phyloP scores from a whole-genome alignment of 192 early-diverging fungal species.

The Umbelopsis ramanniana region DNA sequence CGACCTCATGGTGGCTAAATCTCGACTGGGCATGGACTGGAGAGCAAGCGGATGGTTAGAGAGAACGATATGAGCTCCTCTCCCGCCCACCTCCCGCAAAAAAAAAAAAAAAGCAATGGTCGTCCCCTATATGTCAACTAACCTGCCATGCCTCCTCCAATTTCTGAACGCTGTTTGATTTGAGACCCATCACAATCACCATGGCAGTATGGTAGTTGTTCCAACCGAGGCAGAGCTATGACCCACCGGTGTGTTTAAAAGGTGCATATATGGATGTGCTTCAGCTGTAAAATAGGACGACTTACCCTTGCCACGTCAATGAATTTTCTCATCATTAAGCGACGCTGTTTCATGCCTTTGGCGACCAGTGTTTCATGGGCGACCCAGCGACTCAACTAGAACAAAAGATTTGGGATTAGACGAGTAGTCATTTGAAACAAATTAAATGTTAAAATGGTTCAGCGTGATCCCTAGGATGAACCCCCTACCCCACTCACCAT shows the following conservation, averaged over 20 bases:
- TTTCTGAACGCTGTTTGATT: conserved; percentile 57
- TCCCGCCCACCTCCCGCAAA: too few species aligned
- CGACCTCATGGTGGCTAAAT: conserved; percentile 45
- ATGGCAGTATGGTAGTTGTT: conserved; percentile 74
- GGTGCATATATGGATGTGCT: not conserved
- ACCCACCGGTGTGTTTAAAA: not conserved
- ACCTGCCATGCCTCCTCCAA: conserved; percentile 44
- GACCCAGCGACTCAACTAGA: conserved; percentile 43
- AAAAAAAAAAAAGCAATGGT: too few species aligned
- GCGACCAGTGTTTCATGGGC: conserved; percentile 30
- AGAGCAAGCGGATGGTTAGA: not conserved
- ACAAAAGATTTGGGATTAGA: not conserved
- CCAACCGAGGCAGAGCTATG: conserved; percentile 51
- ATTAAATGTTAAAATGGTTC: too few species aligned
- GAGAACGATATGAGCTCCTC: conserved; percentile 26
- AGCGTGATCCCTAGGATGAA: too few species aligned
- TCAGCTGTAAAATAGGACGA: not conserved
- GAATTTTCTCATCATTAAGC: conserved; percentile 30
- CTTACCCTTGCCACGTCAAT: conserved; percentile 43
- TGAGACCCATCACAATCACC: conserved; percentile 65
- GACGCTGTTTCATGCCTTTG: conserved; percentile 18
- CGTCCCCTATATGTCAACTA: conserved; percentile 46
- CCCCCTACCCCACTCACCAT: conserved; percentile 27
- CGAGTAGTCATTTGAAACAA: too few species aligned
- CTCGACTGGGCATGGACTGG: conserved; percentile 46